These are phyloP conservation scores for Macadamia tetraphylla DNA, from an alignment of 164 flowering plant species.

Conservation along the genomic window DNA sequence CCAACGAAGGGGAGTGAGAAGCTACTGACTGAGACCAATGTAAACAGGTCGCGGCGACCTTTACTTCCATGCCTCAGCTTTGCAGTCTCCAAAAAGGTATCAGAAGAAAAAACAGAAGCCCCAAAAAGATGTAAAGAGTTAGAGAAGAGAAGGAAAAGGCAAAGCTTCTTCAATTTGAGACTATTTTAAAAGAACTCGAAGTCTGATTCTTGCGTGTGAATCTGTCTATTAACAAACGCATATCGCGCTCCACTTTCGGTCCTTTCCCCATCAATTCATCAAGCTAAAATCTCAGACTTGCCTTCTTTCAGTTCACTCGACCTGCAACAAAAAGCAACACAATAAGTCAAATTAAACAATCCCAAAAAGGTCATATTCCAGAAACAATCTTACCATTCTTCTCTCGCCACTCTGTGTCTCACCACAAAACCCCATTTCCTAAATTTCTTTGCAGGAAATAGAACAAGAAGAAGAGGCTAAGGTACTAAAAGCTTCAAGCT, in stretches of 20 bases:
- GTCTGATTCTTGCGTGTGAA: neutral
- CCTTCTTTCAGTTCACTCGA: constrained; percentile 10
- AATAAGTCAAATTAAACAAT: neutral
- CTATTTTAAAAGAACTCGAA: neutral
- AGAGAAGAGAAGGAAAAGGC: too few relatives aligned
- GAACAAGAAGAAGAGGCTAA: neutral
- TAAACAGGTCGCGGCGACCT: constrained; percentile 40
- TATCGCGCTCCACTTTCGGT: too few relatives aligned
- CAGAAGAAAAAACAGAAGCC: neutral
- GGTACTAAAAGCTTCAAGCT: neutral
- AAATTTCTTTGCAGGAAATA: too few relatives aligned
- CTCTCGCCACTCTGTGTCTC: too few relatives aligned
- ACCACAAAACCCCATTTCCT: too few relatives aligned
- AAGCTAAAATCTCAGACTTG: constrained; percentile 8
- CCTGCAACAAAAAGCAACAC: constrained; percentile 16
- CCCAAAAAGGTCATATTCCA: too few relatives aligned
- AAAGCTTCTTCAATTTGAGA: too few relatives aligned
- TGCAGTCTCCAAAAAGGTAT: neutral
- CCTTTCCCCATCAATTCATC: neutral
- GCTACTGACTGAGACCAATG: constrained; percentile 51
- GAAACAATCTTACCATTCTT: too few relatives aligned
- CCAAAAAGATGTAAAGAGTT: too few relatives aligned
- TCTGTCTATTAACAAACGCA: constrained; percentile 4
- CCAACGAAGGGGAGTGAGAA: constrained; percentile 36
- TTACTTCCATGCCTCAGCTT: constrained; percentile 35